phyloP scores from a whole-genome alignment of 441 rosid genomes.

The Aquilaria agallochum region DNA sequence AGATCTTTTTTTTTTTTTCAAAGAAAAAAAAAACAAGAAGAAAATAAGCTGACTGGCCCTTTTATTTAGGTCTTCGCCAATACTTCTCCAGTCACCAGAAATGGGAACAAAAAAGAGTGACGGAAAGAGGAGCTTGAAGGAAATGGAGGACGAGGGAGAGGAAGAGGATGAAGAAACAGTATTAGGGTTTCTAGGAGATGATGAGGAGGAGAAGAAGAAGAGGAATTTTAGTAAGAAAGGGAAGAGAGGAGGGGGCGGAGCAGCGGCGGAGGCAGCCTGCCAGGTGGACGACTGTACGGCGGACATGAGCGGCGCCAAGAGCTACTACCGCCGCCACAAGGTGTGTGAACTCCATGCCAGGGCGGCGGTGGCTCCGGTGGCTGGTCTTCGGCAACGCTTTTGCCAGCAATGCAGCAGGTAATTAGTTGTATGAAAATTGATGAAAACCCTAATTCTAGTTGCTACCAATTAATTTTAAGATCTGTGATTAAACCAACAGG shows the following conservation, averaged over 20 bases:
- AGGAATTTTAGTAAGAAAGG: slow-evolving; percentile 18
- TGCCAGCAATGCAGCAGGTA: slow-evolving; percentile 99
- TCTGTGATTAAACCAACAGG: no score
- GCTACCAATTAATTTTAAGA: no score
- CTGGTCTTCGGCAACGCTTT: slow-evolving; percentile 65
- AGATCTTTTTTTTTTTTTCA: slow-evolving; percentile 4
- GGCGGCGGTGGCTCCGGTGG: slow-evolving; percentile 47
- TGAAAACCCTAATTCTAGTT: slow-evolving; percentile 32
- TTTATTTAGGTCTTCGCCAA: slow-evolving; percentile 10
- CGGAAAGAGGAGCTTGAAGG: slow-evolving; percentile 54
- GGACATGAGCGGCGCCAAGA: slow-evolving; percentile 62
- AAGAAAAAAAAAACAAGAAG: no score
- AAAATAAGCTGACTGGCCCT: no score
- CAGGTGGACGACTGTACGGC: slow-evolving; percentile 62
- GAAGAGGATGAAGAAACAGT: slow-evolving; percentile 49
- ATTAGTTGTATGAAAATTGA: neutral
- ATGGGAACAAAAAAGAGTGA: slow-evolving; percentile 58
- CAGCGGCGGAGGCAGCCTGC: slow-evolving; percentile 31
- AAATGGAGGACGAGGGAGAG: slow-evolving; percentile 45
- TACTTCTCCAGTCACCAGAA: slow-evolving; percentile 8
- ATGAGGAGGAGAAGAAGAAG: slow-evolving; percentile 41
- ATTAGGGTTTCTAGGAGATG: slow-evolving; percentile 30
- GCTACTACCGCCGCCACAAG: slow-evolving; percentile 76
- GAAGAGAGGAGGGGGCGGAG: slow-evolving; percentile 28
- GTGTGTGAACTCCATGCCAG: slow-evolving; percentile 85